Conservation (phyloP, 2,329 filamentous ascomycete genomes). For the Cercospora sesami region DNA sequence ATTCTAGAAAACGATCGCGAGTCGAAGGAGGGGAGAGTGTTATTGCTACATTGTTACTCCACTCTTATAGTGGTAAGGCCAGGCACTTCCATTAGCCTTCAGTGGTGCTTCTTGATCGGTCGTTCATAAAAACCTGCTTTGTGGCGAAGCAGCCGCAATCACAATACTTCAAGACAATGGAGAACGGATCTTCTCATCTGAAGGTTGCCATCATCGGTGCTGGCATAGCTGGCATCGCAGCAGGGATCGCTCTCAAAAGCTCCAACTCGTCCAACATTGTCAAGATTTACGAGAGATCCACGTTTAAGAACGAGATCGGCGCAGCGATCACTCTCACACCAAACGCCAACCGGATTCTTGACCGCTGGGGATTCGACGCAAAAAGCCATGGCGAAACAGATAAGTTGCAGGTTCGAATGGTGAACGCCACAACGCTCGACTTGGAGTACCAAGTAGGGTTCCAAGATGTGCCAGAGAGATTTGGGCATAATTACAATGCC, state of each 20-base stretch:
- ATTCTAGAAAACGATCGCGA: too few species aligned
- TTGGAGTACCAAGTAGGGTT: conserved; percentile 12
- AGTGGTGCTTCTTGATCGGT: too few species aligned
- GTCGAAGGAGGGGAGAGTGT: too few species aligned
- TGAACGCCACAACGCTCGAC: conserved; percentile 17
- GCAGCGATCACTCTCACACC: conserved; percentile 46
- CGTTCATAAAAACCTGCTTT: too few species aligned
- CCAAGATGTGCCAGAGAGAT: conserved; percentile 13
- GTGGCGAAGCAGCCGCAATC: too few species aligned
- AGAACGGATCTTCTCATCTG: too few species aligned
- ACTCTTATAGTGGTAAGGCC: neutral
- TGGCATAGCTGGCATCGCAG: conserved; percentile 32
- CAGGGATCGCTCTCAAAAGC: conserved; percentile 26
- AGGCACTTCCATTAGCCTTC: too few species aligned
- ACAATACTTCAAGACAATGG: too few species aligned
- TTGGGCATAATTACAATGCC: conserved; percentile 23
- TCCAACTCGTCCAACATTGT: conserved; percentile 23
- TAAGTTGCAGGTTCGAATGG: conserved; percentile 10
- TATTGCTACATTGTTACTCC: neutral
- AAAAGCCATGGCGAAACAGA: conserved; percentile 23
- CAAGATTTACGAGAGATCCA: conserved; percentile 31
- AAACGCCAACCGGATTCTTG: conserved; percentile 41
- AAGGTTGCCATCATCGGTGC: conserved; percentile 27
- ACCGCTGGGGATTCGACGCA: conserved; percentile 41
- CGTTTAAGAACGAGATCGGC: conserved; percentile 45